Evolutionary conservation across 805 yeast genomes (phyloP).

Genomic region (Millerozyma miso): DNA sequence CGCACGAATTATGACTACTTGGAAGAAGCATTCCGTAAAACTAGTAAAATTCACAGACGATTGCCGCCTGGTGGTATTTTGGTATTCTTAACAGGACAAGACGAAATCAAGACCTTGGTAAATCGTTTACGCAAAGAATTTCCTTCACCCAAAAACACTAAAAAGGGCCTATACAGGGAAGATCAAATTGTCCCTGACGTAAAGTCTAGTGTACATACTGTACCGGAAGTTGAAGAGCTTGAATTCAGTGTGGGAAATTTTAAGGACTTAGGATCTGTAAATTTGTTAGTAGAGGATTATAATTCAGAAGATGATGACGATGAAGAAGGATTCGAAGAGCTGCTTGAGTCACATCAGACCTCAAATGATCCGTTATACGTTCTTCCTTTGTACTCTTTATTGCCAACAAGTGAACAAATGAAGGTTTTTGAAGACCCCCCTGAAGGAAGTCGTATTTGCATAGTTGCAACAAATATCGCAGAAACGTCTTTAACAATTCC

Average conservation of each 20-base stretch:
- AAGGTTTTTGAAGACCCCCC: conserved; percentile 87
- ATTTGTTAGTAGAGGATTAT: conserved; percentile 24
- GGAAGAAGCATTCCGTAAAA: conserved; percentile 81
- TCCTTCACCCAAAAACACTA: conserved; percentile 42
- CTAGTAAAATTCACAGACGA: conserved; percentile 78
- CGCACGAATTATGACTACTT: conserved; percentile 74
- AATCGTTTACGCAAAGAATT: conserved; percentile 64
- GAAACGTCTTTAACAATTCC: conserved; percentile 97
- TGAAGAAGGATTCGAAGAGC: conserved; percentile 71
- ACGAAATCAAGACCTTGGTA: conserved; percentile 78
- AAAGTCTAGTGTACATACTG: conserved; percentile 63
- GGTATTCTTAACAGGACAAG: conserved; percentile 90
- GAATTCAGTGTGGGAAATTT: conserved; percentile 45
- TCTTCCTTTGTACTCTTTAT: conserved; percentile 83
- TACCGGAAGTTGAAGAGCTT: conserved; percentile 79
- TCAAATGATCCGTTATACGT: conserved; percentile 80
- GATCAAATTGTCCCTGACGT: conserved; percentile 38
- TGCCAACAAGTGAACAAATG: conserved; percentile 95
- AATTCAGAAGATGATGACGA: conserved; percentile 52
- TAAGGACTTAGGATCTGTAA: conserved; percentile 16
- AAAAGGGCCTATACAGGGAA: conserved; percentile 14
- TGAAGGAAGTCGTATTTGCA: conserved; percentile 76
- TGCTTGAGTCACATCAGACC: conserved; percentile 64
- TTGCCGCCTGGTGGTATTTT: conserved; percentile 94
- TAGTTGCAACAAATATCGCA: conserved; percentile 96